phyloP scores from a whole-genome alignment of 2,329 filamentous ascomycete genomes.

The Neodidymelliopsis sp. region DNA sequence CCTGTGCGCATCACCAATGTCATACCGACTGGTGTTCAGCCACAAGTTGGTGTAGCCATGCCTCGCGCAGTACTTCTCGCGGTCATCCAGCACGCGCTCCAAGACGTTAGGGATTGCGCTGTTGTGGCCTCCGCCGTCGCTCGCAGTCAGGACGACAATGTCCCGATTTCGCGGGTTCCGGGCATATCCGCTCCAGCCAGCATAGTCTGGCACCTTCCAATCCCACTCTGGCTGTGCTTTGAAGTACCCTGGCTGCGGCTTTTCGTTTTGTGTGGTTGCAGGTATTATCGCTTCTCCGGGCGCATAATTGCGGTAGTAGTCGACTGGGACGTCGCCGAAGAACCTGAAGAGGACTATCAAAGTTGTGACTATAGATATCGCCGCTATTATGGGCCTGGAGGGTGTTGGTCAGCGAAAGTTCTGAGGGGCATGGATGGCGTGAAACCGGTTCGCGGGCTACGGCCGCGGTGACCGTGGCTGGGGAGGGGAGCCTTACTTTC shows the following conservation, averaged over 20 bases:
- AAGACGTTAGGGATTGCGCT: conserved; percentile 50
- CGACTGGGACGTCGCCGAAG: conserved; percentile 35
- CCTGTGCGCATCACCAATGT: conserved; percentile 47
- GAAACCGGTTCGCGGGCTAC: not conserved
- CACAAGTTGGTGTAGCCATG: conserved; percentile 52
- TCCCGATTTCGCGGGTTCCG: conserved; percentile 44
- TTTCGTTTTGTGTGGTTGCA: conserved; percentile 29
- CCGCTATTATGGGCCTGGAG: conserved; percentile 31
- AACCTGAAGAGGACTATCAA: conserved; percentile 35
- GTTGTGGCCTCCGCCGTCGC: conserved; percentile 53
- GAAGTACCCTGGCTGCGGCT: conserved; percentile 41
- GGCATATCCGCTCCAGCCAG: conserved; percentile 39
- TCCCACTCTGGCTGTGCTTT: conserved; percentile 44
- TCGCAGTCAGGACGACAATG: conserved; percentile 51
- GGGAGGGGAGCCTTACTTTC: conserved; percentile 2
- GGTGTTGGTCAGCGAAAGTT: not conserved
- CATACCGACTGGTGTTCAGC: conserved; percentile 51
- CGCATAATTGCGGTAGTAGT: conserved; percentile 37
- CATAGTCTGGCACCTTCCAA: conserved; percentile 36
- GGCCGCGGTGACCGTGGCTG: not conserved
- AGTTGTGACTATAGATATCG: conserved; percentile 26
- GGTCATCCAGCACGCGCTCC: conserved; percentile 43
- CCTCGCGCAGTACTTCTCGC: conserved; percentile 46
- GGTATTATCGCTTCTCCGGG: conserved; percentile 27
- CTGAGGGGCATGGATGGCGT: not conserved